Base-by-base conservation (phyloP, 495 filamentous ascomycete species). In the Penicillium antarcticum region DNA sequence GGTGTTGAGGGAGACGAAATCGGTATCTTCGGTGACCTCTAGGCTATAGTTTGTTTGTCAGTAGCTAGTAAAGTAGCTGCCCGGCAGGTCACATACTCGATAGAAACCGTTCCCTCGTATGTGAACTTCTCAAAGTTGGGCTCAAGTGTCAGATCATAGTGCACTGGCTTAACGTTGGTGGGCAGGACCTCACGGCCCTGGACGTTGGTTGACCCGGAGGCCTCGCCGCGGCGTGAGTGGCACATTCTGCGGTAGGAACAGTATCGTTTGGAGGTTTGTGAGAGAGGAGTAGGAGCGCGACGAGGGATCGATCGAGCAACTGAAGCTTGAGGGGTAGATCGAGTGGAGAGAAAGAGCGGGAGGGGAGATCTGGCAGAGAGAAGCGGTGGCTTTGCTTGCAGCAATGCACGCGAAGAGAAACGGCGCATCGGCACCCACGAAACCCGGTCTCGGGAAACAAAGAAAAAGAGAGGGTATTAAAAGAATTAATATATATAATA, bases 1-100 rank as follows among this genome's bases (percentile, higher is more conserved):
- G 45, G 88, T 85, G 69, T 98, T 95, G 55, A 98, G 81, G 32
- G 90, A 84, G 62, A 98, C 85, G 19, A 88, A 90, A 56, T 77
- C 89, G 54, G 89, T 87, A 57, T 94, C 87, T 63, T 96, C 89
- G 50, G 78, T 76, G 32, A 97, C 86, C 62, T 96, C 87, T 60
- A 98, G 82, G 57, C 78, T 76, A 63, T 39, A 47, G 13, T 23
- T 16, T 31, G 52, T 11, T 45, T 4, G 38, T 46, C 12, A 42
- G n/a, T 24, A 12, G 43, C 53, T 24, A 51, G 50, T 34, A 46
- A 41, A 8, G 31, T n/a, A 26, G 23, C 16, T 32, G 9, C 12
- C 10, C 14, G 14, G 8, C 4, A 21, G 6, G 9, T 3, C 18
- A 47, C 79, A 35, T 78, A 85, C 81, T 87, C 79, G 56, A 87